Evolutionary conservation across 2,329 filamentous ascomycete genomes (phyloP), one percentile per base, ranked within the genome.

Genomic region (Cordyceps militaris): DNA sequence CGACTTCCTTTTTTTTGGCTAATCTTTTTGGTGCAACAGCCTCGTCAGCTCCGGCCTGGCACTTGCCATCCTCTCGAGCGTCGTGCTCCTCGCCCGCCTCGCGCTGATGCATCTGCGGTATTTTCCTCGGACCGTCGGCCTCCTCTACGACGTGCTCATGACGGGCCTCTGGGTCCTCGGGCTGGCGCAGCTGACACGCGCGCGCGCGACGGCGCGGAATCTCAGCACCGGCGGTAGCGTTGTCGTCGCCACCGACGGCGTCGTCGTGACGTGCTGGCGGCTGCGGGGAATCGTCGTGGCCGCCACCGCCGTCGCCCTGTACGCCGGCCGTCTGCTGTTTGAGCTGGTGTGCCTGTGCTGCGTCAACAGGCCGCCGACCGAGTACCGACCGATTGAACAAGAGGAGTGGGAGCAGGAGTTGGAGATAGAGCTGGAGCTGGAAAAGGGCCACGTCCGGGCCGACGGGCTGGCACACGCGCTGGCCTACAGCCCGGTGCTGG

Each of bases 401-500:
- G 23, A 42, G 14, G 47, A 51, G 19, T 10, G 26, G 40, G 40
- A n/a, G n/a, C n/a, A n/a, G n/a, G n/a, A n/a, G n/a, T n/a, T n/a
- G n/a, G n/a, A n/a, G n/a, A n/a, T n/a, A n/a, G n/a, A n/a, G n/a
- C n/a, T n/a, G n/a, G n/a, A 44, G 8, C 24, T 32, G 23, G 61
- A 61, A 42, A 59, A 36, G 56, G 60, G 64, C 30, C 47, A 44
- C 6, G 62, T 63, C 19, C 21, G 36, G 16, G 55, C 61, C 2
- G 7, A 28, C 30, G 58, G n/a, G 11, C 9, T 52, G 7, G 7
- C 36, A 62, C n/a, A n/a, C n/a, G n/a, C n/a, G n/a, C n/a, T n/a
- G 32, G 64, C 63, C 3, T 42, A 69, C 1, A 71, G 68, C 48
- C 69, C 69, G 1, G 68, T 71, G 23, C 46, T 71, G 30, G 69